phyloP scores from a whole-genome alignment of 2,329 filamentous ascomycete species.

The Diatrype stigma region DNA sequence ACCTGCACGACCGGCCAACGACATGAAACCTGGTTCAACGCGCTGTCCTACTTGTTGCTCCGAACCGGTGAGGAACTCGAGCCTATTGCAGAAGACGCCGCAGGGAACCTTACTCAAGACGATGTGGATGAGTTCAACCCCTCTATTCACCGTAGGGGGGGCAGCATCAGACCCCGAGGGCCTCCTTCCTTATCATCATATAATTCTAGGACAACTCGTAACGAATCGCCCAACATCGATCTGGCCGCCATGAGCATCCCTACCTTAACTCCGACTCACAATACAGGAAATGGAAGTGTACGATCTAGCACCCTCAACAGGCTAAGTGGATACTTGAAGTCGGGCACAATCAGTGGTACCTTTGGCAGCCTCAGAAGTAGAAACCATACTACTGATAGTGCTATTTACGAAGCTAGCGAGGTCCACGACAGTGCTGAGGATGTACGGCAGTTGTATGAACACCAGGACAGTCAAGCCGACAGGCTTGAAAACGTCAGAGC shows the following conservation, averaged over 20 bases:
- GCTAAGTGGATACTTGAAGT: conserved; percentile 57
- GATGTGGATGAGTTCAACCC: conserved; percentile 82
- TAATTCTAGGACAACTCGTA: conserved; percentile 67
- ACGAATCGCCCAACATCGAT: conserved; percentile 54
- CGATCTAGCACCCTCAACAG: conserved; percentile 49
- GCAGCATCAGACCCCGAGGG: conserved; percentile 47
- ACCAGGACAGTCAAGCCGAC: conserved; percentile 71
- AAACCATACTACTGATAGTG: conserved; percentile 38
- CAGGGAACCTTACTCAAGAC: conserved; percentile 54
- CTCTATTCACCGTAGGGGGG: conserved; percentile 37
- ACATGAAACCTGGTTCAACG: conserved; percentile 98
- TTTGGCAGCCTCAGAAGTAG: conserved; percentile 53
- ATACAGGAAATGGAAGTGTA: conserved; percentile 28
- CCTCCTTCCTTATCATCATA: conserved; percentile 73
- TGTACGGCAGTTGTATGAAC: conserved; percentile 72
- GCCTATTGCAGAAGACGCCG: conserved; percentile 56
- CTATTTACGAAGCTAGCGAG: conserved; percentile 58
- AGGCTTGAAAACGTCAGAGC: conserved; percentile 91
- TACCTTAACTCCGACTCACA: conserved; percentile 50
- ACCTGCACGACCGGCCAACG: conserved; percentile 90
- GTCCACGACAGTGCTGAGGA: conserved; percentile 80
- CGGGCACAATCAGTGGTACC: conserved; percentile 41
- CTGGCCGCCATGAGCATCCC: conserved; percentile 49
- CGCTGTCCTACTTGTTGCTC: conserved; percentile 85
- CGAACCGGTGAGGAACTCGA: conserved; percentile 65